Evolutionary conservation across 2,329 filamentous ascomycete genomes (phyloP), one percentile per base, ranked within the genome.

Genomic region (Aspergillus chevalieri): DNA sequence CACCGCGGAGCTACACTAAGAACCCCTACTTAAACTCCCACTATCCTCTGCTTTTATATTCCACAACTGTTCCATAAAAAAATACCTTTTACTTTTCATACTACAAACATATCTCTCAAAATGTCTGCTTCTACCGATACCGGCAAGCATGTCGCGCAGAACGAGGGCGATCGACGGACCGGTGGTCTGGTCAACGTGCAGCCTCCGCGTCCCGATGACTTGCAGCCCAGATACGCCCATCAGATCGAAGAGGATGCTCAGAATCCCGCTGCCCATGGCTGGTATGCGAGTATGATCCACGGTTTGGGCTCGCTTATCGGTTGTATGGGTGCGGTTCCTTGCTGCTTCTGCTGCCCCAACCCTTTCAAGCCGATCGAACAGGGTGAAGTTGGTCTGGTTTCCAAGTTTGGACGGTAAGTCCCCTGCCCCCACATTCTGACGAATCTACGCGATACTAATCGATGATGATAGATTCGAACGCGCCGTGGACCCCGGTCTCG

Each of bases 331-430:
- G 90, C 93, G 15, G 79, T 97, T 58, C 93, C 93, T 4, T 95
- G 91, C 82, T 95, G 91, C 69, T 74, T 95, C 66, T 77, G 85
- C 73, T 96, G 87, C 75, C 93, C 93, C 45, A 98, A 98, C 74
- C 93, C 92, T 2, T 97, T 91, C 80, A 95, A 94, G 76, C 85
- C 83, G 44, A 92, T 98, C 52, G 76, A 81, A 49, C 93, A 97
- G 75, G 93, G 93, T 61, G 91, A 95, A 60, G 93, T 98, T 44
- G 93, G 93, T 53, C 80, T 98, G 42, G 86, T 98, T 67, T 95
- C 91, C 65, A 94, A 92, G 72, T 98, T 98, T 59, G 93, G 93
- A 60, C 80, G 73, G 67, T 70, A 56, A 43, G 65, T 61, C 17
- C 10, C 14, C 22, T 44, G 3, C 14, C 22, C 44, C 19, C 30